phyloP scores from a whole-genome alignment of 805 yeast species.

The Zygotorulaspora danielsina region DNA sequence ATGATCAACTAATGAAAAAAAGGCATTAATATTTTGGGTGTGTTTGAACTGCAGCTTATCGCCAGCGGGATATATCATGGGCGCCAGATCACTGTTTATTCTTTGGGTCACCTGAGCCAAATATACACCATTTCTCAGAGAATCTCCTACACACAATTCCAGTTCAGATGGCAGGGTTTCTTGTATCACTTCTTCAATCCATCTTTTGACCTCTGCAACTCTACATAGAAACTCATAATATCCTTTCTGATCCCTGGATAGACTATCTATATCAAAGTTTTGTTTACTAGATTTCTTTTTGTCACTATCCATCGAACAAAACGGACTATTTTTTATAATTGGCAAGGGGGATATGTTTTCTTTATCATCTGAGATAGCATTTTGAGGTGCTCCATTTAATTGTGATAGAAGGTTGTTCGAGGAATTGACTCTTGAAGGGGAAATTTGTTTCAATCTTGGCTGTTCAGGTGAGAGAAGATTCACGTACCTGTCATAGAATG shows the following conservation, averaged over 20 bases:
- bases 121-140: constrained; percentile 77
- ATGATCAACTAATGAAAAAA: constrained; percentile 63
- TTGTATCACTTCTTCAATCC: constrained; percentile 65
- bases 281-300: constrained; percentile 1
- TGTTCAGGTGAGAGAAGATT: constrained; percentile 19
- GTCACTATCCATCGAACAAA: not conserved
- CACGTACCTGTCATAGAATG: constrained; percentile 31
- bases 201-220: constrained; percentile 71
- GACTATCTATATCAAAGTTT: constrained; percentile 3
- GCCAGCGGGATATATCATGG: constrained; percentile 50
- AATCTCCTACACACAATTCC: constrained; percentile 51
- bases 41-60: constrained; percentile 77
- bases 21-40: constrained; percentile 86
- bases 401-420: constrained; percentile 5
- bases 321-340: not conserved
- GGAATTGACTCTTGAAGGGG: constrained; percentile 26
- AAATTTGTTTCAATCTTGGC: constrained; percentile 21
- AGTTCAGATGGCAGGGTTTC: constrained; percentile 55
- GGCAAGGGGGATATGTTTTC: constrained; percentile 1
- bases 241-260: constrained; percentile 29
- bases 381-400: constrained; percentile 1
- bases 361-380: not conserved
- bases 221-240: constrained; percentile 79
- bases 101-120: constrained; percentile 73
- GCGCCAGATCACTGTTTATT: constrained; percentile 62